Base-by-base conservation (phyloP, 2,329 filamentous ascomycete species). In the Neofusicoccum sp. region DNA sequence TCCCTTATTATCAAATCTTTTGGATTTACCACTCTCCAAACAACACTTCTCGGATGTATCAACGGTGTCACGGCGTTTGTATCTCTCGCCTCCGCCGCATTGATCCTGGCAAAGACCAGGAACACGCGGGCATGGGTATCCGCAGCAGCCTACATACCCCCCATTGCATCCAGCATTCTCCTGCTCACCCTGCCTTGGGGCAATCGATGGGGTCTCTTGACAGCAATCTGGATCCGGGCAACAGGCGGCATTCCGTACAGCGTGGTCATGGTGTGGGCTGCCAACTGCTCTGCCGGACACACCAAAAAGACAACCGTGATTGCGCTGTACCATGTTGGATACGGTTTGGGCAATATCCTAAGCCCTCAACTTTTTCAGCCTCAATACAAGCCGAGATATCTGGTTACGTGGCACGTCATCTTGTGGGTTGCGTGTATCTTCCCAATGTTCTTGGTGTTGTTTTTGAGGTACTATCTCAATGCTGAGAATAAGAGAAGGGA, bases 221-320 rank as follows among this genome's bases (percentile, higher is more conserved):
- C 71, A 1, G 76, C 74, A 1, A 78, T 77, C 49, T 79, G 76
- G 71, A 75, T 78, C 47, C 71, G 76, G 4, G 73, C 76, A 2
- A 71, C 67, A 1, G 76, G 76, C 74, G 52, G 52, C n/a, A 56
- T 56, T 3, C 52, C 52, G 14, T 56, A 56, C 31, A 45, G 39
- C 14, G 67, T 68, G 44, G 68, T 70, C 9, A 56, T 56, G 52
- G n/a, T 56, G 11, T 56, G 52, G 52, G 52, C 52, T 3, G 52
- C 52, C 1, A 56, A 56, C 39, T 56, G 52, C 52, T 56, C 52
- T 1, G 52, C 52, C 1, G 2, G 78, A 1, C 77, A 79, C 63
- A 80, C 78, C 0, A 81, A 81, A 67, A 80, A 80, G 65, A 75
- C 79, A 2, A 79, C 78, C 1, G 71, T 77, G 28, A 78, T 77